Conservation (phyloP, 2,329 filamentous ascomycete genomes). For the Onygena corvina region DNA sequence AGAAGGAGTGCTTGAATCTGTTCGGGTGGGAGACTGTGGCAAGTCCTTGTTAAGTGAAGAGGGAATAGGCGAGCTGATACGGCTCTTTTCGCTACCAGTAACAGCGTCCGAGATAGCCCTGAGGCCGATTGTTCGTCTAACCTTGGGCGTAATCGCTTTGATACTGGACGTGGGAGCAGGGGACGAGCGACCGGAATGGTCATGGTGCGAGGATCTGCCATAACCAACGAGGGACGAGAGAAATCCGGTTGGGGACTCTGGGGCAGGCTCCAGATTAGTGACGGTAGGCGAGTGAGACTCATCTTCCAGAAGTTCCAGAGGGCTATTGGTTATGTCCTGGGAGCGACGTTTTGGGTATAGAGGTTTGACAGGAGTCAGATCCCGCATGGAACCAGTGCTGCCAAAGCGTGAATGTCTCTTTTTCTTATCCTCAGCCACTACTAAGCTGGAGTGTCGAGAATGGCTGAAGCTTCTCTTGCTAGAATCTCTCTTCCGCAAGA, state of each 20-base stretch:
- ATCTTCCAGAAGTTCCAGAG: conserved; percentile 30
- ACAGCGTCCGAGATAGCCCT: conserved; percentile 70
- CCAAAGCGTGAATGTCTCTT: conserved; percentile 66
- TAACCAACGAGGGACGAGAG: conserved; percentile 34
- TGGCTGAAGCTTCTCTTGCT: conserved; percentile 37
- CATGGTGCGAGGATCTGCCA: conserved; percentile 30
- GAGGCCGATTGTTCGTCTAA: conserved; percentile 54
- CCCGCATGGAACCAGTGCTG: conserved; percentile 62
- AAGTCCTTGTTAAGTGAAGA: conserved; percentile 41
- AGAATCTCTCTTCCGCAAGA: conserved; percentile 61
- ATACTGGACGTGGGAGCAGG: conserved; percentile 37
- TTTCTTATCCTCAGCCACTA: conserved; percentile 58
- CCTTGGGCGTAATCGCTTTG: conserved; percentile 49
- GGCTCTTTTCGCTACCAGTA: conserved; percentile 43
- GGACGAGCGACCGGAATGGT: conserved; percentile 41
- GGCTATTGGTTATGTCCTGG: conserved; percentile 50
- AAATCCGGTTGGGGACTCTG: conserved; percentile 29
- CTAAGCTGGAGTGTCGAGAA: conserved; percentile 55
- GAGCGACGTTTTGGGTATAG: conserved; percentile 54
- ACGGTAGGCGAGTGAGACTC: conserved; percentile 42
- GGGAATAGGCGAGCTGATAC: conserved; percentile 31
- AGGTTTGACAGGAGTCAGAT: conserved; percentile 47
- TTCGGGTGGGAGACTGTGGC: conserved; percentile 55
- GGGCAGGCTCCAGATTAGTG: conserved; percentile 44
- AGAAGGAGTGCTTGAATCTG: conserved; percentile 52